Base-by-base conservation (phyloP, 202 grass and related monocot genomes). In the Dendrocalamus latiflorus region DNA sequence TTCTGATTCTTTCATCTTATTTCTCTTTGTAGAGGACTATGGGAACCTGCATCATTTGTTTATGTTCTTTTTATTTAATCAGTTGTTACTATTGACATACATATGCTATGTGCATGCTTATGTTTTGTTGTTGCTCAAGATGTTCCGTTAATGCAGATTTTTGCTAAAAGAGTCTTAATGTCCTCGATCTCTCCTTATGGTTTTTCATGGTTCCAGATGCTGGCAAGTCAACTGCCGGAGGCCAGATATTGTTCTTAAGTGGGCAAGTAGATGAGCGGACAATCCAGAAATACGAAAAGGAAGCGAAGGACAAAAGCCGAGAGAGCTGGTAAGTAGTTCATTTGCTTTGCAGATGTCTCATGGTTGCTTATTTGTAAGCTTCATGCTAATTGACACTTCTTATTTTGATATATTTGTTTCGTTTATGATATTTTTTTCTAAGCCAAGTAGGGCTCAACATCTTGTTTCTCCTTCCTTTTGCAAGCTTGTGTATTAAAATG, bases 241-340 rank as follows among this genome's bases (percentile, higher is more conserved):
- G 91, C 3, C 91, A 93, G 60, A 93, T 93, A 83, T 86, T 93
- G 81, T 90, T 93, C 68, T 79, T 93, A 9, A 93, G 88, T 80
- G 91, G 91, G 28, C 91, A 93, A 80, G 91, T 93, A 15, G 91
- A 93, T 83, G 91, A 93, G 20, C 72, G 91, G 67, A 93, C 91
- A 59, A 93, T 93, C 62, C 91, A 93, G 77, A 93, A 93, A 77
- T 93, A 93, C 36, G 91, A 93, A 68, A 93, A 90, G 67, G 91
- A 93, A 83, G 91, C 91, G 50, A 93, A 90, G 63, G 91, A 93
- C 50, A 93, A 93, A 88, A 93, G 91, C 47, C 72, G 91, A 82
- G 91, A 93, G 72, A 93, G 91, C 68, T 93, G 92, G 92, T 94
- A 67, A 43, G 72, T 65, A 65, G 6, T 70, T 83, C n/a, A 60